Evolutionary conservation across 106 monocot species (phyloP).

Genomic region (Cymbidium sinense): DNA sequence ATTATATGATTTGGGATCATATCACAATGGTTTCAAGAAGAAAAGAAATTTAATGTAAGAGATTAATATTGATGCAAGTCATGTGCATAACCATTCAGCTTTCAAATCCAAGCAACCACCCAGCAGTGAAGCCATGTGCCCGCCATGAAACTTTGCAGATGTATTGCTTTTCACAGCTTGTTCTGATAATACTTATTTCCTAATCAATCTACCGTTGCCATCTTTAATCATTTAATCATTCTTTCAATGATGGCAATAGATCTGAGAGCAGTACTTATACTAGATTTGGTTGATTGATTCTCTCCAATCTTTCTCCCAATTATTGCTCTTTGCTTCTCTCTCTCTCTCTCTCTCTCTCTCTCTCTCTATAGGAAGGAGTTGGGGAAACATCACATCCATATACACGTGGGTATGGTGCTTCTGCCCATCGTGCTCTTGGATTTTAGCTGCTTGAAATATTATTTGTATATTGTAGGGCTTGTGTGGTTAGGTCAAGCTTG

Average conservation of each 20-base stretch:
- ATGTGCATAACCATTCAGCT: too few relatives aligned
- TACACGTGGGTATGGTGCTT: neutral
- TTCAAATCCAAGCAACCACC: too few relatives aligned
- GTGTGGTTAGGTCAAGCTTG: too few relatives aligned
- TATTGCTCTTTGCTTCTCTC: too few relatives aligned
- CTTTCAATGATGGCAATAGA: neutral
- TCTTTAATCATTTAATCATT: neutral
- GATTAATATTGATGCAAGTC: too few relatives aligned
- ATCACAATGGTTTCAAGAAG: too few relatives aligned
- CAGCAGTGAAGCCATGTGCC: neutral
- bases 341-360: too few relatives aligned
- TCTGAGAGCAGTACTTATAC: neutral
- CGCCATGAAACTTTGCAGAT: neutral
- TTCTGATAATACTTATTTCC: neutral
- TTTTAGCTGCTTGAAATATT: neutral
- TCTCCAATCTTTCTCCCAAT: neutral
- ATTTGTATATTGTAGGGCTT: neutral
- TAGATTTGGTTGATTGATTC: neutral
- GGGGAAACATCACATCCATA: slow-evolving; percentile 1
- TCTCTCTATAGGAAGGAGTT: neutral
- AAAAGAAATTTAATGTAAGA: too few relatives aligned
- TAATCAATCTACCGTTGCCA: neutral
- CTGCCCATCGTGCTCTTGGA: neutral
- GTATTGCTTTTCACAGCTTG: neutral
- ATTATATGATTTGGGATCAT: too few relatives aligned